Conservation (phyloP, 805 yeast genomes). For the Pichia thaimueangensis region DNA sequence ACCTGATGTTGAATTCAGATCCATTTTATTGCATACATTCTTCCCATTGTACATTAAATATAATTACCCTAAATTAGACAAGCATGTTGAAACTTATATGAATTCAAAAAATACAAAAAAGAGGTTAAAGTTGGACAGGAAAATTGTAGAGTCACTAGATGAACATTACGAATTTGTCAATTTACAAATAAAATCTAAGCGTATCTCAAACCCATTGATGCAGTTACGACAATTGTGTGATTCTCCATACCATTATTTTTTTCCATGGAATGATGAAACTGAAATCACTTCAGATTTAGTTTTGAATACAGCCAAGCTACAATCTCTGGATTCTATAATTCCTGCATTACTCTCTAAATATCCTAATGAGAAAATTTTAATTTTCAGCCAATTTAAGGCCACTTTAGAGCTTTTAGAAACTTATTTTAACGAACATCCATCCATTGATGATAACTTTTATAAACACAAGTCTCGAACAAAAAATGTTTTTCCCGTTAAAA, state of each 20-base stretch:
- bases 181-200: conserved; percentile 42
- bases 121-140: conserved; percentile 5
- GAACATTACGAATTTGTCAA: conserved; percentile 28
- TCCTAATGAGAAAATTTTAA: conserved; percentile 45
- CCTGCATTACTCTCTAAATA: conserved; percentile 35
- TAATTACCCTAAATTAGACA: conserved; percentile 8
- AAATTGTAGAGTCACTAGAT: conserved; percentile 7
- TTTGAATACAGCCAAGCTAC: conserved; percentile 67
- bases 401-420: conserved; percentile 79
- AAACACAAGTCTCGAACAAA: conserved; percentile 41
- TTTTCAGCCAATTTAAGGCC: conserved; percentile 86
- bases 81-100: conserved; percentile 1
- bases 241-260: conserved; percentile 78
- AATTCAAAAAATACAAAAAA: neutral
- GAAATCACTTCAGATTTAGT: conserved; percentile 31
- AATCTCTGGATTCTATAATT: conserved; percentile 58
- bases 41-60: conserved; percentile 28
- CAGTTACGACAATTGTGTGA: conserved; percentile 81
- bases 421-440: conserved; percentile 43
- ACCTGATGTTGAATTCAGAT: conserved; percentile 14
- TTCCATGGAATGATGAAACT: conserved; percentile 58
- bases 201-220: conserved; percentile 66
- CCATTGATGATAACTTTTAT: neutral
- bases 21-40: conserved; percentile 40
- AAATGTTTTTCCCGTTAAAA: conserved; percentile 10